Evolutionary conservation across 2,329 filamentous ascomycete species (phyloP), one percentile per base, ranked within the genome.

Genomic region (Aspergillus sp.): DNA sequence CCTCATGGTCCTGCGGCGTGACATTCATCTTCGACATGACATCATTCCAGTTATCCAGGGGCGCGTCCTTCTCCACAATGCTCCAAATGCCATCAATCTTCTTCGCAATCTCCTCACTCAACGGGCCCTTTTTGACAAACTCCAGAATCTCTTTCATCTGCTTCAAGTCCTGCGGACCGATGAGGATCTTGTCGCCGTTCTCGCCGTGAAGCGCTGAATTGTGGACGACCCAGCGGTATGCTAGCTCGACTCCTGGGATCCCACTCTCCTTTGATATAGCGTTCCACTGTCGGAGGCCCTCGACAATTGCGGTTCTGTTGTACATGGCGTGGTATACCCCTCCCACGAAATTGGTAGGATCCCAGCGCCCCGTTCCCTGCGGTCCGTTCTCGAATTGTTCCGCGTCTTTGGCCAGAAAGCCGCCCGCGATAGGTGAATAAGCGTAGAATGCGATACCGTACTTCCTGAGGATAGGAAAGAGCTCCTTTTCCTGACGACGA

Each of bases 121-220:
- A 65, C n/a, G 72, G 71, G 3, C 74, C 73, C 49, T 72, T 66
- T 47, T 88, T 85, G 34, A 89, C 72, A 64, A 83, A 57, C 13
- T 30, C 61, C 28, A 72, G 30, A 4, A 67, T 68, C 47, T 67
- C 43, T 15, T 62, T 57, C 11, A 71, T 31, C 49, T 72, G 71
- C 9, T 60, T 51, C 52, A 57, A 31, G 49, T 34, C 61, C 28
- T 62, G 54, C 19, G 69, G 54, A n/a, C 68, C 69, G 59, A 72
- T 30, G 31, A 73, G 50, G 5, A 72, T 17, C 5, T 19, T 61
- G 54, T 69, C 66, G 4, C 68, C 65, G n/a, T 59, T 15, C 30
- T 66, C 46, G 7, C 17, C 55, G 6, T 59, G 54, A n/a, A 74
- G 53, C 9, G 28, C 56, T 3, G 69, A 74, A 54, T 79, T 64